Conservation (phyloP, 208 protist species). For the Crithidia expoeki region DNA sequence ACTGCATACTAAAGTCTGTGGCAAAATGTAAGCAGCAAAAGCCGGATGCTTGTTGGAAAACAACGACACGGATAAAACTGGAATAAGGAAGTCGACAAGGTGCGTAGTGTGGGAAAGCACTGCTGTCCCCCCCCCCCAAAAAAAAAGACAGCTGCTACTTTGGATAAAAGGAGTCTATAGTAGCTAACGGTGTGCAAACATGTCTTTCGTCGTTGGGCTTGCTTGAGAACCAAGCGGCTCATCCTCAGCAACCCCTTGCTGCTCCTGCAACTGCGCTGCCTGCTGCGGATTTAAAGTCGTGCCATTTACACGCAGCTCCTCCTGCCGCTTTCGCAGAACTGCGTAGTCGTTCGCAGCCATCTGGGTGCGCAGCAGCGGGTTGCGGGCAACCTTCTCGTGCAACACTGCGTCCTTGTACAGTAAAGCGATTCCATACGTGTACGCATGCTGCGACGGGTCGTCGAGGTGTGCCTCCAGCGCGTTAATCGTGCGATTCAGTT, state of each 20-base stretch:
- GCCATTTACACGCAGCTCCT: constrained; percentile 52
- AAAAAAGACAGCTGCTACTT: neutral
- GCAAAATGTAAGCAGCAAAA: neutral
- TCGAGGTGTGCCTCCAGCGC: constrained; percentile 66
- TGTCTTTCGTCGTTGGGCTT: constrained; percentile 56
- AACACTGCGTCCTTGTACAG: constrained; percentile 68
- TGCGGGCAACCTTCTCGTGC: constrained; percentile 62
- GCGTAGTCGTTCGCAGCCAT: constrained; percentile 74
- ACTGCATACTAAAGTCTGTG: constrained; percentile 1
- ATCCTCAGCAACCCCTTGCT: constrained; percentile 37
- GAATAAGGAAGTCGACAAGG: neutral
- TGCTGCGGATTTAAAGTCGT: constrained; percentile 60
- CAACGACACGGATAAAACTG: neutral
- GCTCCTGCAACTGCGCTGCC: constrained; percentile 54
- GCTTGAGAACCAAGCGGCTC: constrained; percentile 50
- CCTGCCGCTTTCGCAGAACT: constrained; percentile 56
- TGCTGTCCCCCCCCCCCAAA: too few species aligned
- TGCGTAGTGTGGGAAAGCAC: too few species aligned
- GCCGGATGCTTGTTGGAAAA: neutral
- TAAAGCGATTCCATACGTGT: constrained; percentile 79
- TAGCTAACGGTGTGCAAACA: constrained; percentile 42
- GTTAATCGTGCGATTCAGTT: constrained; percentile 82
- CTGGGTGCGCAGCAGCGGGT: constrained; percentile 71
- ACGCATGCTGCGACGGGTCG: constrained; percentile 58
- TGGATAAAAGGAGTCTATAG: neutral